A percentile compares a stretch with the other conserved stretches of the same genome.
phyloP scores from a whole-genome alignment of 352 stramenopile species.

The Poterioochromonas sp. region DNA sequence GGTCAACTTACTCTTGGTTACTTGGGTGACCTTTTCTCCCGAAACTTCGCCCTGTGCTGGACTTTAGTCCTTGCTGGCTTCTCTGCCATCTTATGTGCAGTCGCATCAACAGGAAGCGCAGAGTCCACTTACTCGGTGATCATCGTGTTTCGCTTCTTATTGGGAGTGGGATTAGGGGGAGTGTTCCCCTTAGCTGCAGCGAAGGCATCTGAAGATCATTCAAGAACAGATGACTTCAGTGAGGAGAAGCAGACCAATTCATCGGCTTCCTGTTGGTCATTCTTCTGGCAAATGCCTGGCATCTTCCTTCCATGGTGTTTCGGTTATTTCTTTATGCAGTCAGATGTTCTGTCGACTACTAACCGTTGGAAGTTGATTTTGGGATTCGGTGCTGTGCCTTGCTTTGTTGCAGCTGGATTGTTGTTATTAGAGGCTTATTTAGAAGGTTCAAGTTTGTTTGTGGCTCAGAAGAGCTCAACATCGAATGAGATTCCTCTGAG shows the following conservation, averaged over 20 bases:
- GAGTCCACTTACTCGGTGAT: not conserved
- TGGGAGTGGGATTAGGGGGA: not conserved
- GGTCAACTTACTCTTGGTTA: slow-evolving; percentile 6
- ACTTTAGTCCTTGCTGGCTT: not conserved
- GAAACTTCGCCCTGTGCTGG: not conserved
- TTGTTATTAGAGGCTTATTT: not conserved
- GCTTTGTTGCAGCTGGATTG: not conserved
- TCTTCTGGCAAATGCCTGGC: slow-evolving; percentile 38
- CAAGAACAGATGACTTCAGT: too few relatives aligned
- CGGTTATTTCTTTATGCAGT: not conserved
- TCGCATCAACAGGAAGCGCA: not conserved
- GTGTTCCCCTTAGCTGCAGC: slow-evolving; percentile 8
- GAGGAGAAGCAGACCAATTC: slow-evolving; percentile 38
- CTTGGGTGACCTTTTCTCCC: not conserved
- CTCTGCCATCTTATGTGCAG: not conserved
- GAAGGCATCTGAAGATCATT: not conserved
- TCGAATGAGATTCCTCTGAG: too few relatives aligned
- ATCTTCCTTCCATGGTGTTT: not conserved
- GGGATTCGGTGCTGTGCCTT: slow-evolving; percentile 37
- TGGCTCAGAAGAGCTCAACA: not conserved
- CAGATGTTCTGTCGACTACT: not conserved
- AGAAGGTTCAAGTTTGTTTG: too few relatives aligned
- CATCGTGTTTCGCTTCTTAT: slow-evolving; percentile 5
- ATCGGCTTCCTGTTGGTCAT: slow-evolving; percentile 52
- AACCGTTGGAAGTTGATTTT: not conserved